phyloP scores from a whole-genome alignment of 2,329 filamentous ascomycete genomes.

The Alternaria sp. region DNA sequence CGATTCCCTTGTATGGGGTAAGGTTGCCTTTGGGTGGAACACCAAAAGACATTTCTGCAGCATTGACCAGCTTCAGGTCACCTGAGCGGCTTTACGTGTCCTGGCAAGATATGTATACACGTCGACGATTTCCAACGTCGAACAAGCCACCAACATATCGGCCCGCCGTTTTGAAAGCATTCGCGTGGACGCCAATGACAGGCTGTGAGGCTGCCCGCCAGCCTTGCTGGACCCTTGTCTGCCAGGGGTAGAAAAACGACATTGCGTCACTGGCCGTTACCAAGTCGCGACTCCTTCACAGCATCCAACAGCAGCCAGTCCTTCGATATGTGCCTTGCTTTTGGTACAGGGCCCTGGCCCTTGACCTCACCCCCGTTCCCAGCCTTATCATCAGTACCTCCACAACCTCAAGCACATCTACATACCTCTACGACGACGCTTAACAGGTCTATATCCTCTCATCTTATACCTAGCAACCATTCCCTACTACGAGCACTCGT shows the following conservation, averaged over 20 bases:
- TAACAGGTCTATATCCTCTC: slow-evolving; percentile 25
- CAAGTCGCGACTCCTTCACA: slow-evolving; percentile 38
- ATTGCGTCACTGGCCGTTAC: slow-evolving; percentile 34
- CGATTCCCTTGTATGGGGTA: no score
- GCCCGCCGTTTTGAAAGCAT: slow-evolving; percentile 21
- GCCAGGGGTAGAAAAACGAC: slow-evolving; percentile 26
- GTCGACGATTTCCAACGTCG: not conserved
- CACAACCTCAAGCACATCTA: not conserved
- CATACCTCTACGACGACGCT: slow-evolving; percentile 22
- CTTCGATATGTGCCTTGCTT: slow-evolving; percentile 35
- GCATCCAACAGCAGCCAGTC: slow-evolving; percentile 26
- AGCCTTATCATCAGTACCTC: slow-evolving; percentile 3
- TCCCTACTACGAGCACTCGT: slow-evolving; percentile 13
- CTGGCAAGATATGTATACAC: not conserved
- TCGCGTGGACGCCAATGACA: slow-evolving; percentile 20
- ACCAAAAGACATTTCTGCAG: not conserved
- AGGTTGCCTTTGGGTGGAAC: not conserved
- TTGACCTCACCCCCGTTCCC: slow-evolving; percentile 7
- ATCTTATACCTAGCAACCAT: slow-evolving; percentile 22
- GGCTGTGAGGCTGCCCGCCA: slow-evolving; percentile 18
- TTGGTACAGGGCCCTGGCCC: slow-evolving; percentile 20
- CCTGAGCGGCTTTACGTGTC: not conserved
- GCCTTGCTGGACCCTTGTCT: slow-evolving; percentile 28
- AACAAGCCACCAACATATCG: slow-evolving; percentile 5
- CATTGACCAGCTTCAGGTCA: not conserved